A percentile compares a stretch with the other conserved stretches of the same genome.
These are phyloP conservation scores for Myriosclerotinia duriaeana DNA, from an alignment of 2,329 filamentous ascomycete species.

Conservation along the genomic window DNA sequence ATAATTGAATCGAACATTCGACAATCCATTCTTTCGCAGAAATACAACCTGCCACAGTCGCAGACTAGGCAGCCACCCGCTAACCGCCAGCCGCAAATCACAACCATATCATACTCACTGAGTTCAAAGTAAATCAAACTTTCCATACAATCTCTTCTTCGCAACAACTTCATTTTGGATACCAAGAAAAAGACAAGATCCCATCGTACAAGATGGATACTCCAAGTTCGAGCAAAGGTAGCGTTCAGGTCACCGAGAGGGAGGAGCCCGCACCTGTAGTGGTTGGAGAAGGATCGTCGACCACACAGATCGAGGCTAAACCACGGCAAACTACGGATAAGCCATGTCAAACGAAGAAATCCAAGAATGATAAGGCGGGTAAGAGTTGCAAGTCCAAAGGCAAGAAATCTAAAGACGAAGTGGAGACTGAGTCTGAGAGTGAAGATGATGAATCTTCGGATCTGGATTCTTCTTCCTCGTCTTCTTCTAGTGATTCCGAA, in stretches of 20 bases:
- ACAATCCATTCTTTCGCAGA: background rate
- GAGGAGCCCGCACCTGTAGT: conserved; percentile 29
- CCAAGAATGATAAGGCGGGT: conserved; percentile 32
- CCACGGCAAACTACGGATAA: conserved; percentile 30
- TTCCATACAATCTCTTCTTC: background rate
- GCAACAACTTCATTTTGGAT: background rate
- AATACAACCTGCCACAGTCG: conserved; percentile 5
- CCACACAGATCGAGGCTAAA: conserved; percentile 34
- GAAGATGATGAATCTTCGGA: conserved; percentile 14
- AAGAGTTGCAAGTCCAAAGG: conserved; percentile 20
- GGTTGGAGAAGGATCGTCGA: conserved; percentile 28
- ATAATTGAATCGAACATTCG: background rate
- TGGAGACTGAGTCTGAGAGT: conserved; percentile 24
- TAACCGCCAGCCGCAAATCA: background rate
- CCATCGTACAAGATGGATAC: conserved; percentile 33
- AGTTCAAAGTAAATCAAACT: background rate
- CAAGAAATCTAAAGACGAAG: conserved; percentile 24
- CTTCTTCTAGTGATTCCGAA: conserved; percentile 34
- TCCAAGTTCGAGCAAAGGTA: conserved; percentile 34
- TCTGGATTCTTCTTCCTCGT: conserved; percentile 12
- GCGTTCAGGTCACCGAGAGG: conserved; percentile 33
- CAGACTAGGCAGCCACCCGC: background rate
- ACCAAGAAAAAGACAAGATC: background rate
- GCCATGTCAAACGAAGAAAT: conserved; percentile 32
- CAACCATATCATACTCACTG: background rate